Evolutionary conservation across 768 basidiomycete species (phyloP), one percentile per base, ranked within the genome.

Genomic region (Termitomyces sp.): DNA sequence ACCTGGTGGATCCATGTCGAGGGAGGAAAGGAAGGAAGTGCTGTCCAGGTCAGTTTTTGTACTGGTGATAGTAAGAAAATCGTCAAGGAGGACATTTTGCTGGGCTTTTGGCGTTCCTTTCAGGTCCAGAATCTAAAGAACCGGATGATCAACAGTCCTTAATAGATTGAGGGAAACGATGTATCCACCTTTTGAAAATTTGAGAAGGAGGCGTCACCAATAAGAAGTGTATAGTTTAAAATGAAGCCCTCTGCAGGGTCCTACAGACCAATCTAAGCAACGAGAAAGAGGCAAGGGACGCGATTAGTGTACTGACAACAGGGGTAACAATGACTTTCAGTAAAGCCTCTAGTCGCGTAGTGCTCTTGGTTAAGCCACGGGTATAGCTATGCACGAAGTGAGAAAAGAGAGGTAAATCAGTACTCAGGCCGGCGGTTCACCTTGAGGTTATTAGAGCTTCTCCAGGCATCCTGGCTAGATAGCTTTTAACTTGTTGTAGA

Each of bases 301-400:
- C n/a, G n/a, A n/a, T n/a, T 31, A 23, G 2, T 10, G 7, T 11
- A 75, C 88, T 56, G 69, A 92, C 93, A 56, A 87, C 89, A 2
- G 96, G 96, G 0, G 93, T 95, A 20, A 98, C 85, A 52, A 98
- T 90, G 54, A 97, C 92, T 71, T 99, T 98, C 51, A 99, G 81
- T 62, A 99, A 74, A 1, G 93, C 91, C 70, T 99, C 97, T 42
- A 98, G 69, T 47, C 88, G 81, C 2, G 85, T 82, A 0, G 91
- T 90, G 39, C 81, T 87, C 61, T 94, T 96, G 25, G 80, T 85
- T 36, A 98, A 76, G 54, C 86, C 86, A 41, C 89, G 85, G 7
- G 86, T 84, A 66, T 95, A 98, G 32, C 94, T 95, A 65, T 54
- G 16, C 2, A 41, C 13, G 0, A 43, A 35, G 63, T 61, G 44